These are phyloP conservation scores for Nicotiana undulata DNA, from an alignment of 257 asterid species.

Conservation along the genomic window DNA sequence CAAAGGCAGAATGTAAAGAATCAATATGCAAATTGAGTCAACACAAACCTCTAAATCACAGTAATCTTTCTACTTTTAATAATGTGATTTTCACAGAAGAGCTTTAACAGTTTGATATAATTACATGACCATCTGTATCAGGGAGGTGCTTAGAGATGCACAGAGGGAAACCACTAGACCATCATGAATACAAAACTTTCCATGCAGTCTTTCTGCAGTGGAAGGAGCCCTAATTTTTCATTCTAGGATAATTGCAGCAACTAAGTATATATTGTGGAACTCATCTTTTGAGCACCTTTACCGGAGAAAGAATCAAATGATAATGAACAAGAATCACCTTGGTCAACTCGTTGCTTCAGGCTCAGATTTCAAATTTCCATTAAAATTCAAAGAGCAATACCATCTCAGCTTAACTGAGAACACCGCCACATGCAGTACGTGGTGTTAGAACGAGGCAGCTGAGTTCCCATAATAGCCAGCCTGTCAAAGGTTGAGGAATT, in stretches of 20 bases:
- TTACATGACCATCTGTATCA: not conserved
- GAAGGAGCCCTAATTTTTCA: not conserved
- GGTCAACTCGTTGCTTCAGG: not conserved
- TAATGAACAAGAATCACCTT: not conserved
- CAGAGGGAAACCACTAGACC: not conserved
- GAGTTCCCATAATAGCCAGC: not conserved
- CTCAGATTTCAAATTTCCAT: not conserved
- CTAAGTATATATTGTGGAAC: not conserved
- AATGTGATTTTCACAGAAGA: not conserved
- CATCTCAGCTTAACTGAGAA: not conserved
- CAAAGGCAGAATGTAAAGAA: not conserved
- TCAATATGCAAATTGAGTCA: not conserved
- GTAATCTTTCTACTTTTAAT: not conserved
- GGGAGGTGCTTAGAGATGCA: not conserved
- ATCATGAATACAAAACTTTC: not conserved
- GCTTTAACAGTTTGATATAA: not conserved
- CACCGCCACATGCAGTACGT: not conserved
- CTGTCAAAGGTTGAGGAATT: not conserved
- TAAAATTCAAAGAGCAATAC: not conserved
- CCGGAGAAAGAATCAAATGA: not conserved
- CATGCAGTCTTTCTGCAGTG: not conserved
- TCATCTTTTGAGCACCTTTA: not conserved
- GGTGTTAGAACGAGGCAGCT: not conserved
- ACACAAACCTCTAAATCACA: not conserved
- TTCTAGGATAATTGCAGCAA: not conserved